Conservation (phyloP, 306 rosid genomes). For the Mimosa pudica region DNA sequence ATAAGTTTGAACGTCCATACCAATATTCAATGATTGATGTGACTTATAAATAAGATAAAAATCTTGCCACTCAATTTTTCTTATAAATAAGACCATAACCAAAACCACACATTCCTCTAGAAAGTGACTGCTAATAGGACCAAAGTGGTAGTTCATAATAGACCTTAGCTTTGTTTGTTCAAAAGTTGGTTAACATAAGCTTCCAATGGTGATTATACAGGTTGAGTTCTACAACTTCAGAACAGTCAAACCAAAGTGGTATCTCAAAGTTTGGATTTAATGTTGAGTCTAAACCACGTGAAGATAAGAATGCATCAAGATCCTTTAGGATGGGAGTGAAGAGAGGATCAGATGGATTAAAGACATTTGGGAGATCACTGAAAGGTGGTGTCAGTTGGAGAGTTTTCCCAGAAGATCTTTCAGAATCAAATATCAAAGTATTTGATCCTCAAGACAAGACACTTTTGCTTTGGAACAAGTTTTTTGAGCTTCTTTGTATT, state of each 20-base stretch:
- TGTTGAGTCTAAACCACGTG: constrained; percentile 48
- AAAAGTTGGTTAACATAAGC: constrained; percentile 2
- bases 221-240: constrained; percentile 62
- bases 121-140: not conserved
- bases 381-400: constrained; percentile 58
- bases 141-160: not conserved
- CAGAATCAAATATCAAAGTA: constrained; percentile 67
- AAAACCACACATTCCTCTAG: too few species aligned
- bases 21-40: too few species aligned
- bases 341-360: constrained; percentile 77
- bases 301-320: constrained; percentile 48
- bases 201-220: constrained; percentile 45
- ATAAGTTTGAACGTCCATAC: too few species aligned
- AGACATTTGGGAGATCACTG: constrained; percentile 69
- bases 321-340: constrained; percentile 58
- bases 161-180: not conserved
- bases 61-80: too few species aligned
- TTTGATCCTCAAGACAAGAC: constrained; percentile 83
- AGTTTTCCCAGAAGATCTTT: constrained; percentile 80
- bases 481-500: constrained; percentile 78
- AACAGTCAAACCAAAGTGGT: constrained; percentile 42
- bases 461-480: constrained; percentile 78
- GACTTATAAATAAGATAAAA: too few species aligned
- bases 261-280: constrained; percentile 54
- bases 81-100: too few species aligned